These are phyloP conservation scores for Candolleomyces eurysporus DNA, from an alignment of 768 basidiomycete species.

Conservation along the genomic window DNA sequence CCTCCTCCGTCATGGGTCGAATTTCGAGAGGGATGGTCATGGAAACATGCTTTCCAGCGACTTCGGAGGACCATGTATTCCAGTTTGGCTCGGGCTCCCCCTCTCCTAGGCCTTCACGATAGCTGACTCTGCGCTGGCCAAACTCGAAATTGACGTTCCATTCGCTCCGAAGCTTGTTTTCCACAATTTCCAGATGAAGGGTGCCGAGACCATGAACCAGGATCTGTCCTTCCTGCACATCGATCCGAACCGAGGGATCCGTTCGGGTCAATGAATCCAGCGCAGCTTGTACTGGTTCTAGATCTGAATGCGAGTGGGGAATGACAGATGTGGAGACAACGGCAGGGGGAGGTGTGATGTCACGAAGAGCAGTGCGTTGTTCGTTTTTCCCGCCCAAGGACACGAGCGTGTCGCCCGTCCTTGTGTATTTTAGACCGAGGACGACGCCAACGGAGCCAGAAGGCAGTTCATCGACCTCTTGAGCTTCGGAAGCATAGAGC, in stretches of 20 bases:
- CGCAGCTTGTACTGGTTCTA: slow-evolving; percentile 75
- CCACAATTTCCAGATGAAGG: slow-evolving; percentile 86
- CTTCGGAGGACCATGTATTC: slow-evolving; percentile 60
- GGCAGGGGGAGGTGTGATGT: slow-evolving; percentile 75
- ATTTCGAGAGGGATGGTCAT: slow-evolving; percentile 57
- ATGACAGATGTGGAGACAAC: slow-evolving; percentile 84
- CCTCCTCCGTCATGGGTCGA: slow-evolving; percentile 49
- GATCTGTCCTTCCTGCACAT: slow-evolving; percentile 78
- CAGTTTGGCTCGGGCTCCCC: slow-evolving; percentile 27
- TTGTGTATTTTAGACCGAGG: slow-evolving; percentile 77
- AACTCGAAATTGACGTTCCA: slow-evolving; percentile 79
- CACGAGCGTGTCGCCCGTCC: slow-evolving; percentile 84
- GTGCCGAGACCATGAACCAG: slow-evolving; percentile 83
- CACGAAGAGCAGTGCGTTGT: slow-evolving; percentile 45
- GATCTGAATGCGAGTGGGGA: slow-evolving; percentile 76
- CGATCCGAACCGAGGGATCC: slow-evolving; percentile 84
- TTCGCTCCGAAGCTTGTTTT: slow-evolving; percentile 76
- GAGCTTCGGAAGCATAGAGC: slow-evolving; percentile 71
- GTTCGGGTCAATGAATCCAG: slow-evolving; percentile 73
- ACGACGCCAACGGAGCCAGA: slow-evolving; percentile 85
- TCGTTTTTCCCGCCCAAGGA: slow-evolving; percentile 42
- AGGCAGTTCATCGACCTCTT: slow-evolving; percentile 77
- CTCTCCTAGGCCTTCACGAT: slow-evolving; percentile 59
- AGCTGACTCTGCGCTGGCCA: slow-evolving; percentile 75
- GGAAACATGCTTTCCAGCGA: slow-evolving; percentile 52